A percentile compares a stretch with the other conserved stretches of the same genome.
Evolutionary conservation across 148 eudicot genomes (phyloP).

Genomic region (Fagopyrum homotropicum): DNA sequence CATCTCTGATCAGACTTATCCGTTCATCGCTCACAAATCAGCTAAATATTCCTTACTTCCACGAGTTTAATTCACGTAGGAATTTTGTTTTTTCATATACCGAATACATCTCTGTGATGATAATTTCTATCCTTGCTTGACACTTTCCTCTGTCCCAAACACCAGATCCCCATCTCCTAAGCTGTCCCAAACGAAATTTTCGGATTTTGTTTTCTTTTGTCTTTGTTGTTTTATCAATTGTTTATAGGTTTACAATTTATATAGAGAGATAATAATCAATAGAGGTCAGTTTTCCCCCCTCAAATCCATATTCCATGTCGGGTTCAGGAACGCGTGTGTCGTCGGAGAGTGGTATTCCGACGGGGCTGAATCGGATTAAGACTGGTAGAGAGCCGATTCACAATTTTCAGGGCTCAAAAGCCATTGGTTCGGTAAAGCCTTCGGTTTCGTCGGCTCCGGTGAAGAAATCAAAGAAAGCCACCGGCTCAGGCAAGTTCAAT

Average conservation of each 20-base stretch:
- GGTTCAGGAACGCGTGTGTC: constrained; percentile 2
- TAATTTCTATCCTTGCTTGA: neutral
- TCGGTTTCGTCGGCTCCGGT: constrained; percentile 19
- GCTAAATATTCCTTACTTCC: neutral
- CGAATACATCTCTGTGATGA: neutral
- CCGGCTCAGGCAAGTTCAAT: neutral
- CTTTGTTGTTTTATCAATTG: neutral
- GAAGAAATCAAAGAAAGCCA: constrained; percentile 22
- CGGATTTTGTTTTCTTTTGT: neutral
- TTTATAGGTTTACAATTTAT: neutral
- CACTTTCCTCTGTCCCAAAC: neutral
- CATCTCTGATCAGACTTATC: neutral
- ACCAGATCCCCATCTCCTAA: neutral
- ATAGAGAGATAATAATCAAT: neutral
- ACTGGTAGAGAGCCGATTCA: constrained; percentile 31
- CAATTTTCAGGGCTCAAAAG: neutral
- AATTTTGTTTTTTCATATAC: neutral
- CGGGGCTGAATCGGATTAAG: constrained; percentile 51
- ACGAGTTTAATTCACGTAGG: neutral
- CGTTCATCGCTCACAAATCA: neutral
- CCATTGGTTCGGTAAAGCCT: constrained; percentile 6
- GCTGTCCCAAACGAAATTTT: neutral
- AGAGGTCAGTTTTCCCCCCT: neutral
- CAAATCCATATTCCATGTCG: constrained; percentile 10
- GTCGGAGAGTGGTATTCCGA: constrained; percentile 14